A percentile compares a stretch with the other conserved stretches of the same genome.
Conservation (phyloP, 352 stramenopile genomes). For the Phytophthora pseudosyringae region DNA sequence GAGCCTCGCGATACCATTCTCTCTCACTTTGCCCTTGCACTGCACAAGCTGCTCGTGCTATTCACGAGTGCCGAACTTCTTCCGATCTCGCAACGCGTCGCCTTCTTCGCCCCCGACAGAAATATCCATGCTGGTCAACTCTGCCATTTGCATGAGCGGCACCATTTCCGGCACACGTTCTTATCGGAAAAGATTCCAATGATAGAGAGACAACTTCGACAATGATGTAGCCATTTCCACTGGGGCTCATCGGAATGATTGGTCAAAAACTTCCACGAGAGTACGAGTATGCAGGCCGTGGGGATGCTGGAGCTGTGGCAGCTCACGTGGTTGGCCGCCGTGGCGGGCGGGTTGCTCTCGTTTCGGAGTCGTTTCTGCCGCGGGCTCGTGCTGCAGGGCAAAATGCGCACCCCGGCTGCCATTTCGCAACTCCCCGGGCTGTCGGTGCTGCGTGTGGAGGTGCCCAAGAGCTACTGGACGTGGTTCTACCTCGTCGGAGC, state of each 20-base stretch:
- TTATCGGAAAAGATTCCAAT: conserved; percentile 20
- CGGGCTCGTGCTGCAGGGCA: conserved; percentile 50
- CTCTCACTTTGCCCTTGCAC: background rate
- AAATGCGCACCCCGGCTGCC: conserved; percentile 36
- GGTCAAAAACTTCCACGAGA: conserved; percentile 5
- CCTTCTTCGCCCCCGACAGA: background rate
- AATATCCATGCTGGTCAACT: conserved; percentile 16
- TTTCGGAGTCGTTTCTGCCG: conserved; percentile 48
- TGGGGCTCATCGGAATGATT: conserved; percentile 16
- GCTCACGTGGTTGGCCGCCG: conserved; percentile 40
- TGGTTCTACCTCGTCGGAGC: conserved; percentile 77
- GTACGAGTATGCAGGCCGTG: conserved; percentile 12
- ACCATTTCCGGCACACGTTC: conserved; percentile 18
- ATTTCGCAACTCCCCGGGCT: conserved; percentile 38
- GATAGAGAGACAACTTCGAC: conserved; percentile 14
- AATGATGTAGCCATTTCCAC: conserved; percentile 11
- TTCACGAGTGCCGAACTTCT: conserved; percentile 3
- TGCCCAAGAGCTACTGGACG: conserved; percentile 69
- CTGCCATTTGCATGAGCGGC: background rate
- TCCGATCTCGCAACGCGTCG: too few species aligned
- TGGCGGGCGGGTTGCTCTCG: conserved; percentile 37
- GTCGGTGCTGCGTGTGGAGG: conserved; percentile 44
- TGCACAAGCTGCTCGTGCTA: background rate
- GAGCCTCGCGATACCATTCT: conserved; percentile 78
- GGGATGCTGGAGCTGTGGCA: conserved; percentile 42